Evolutionary conservation across 2,329 filamentous ascomycete genomes (phyloP).

Genomic region (Lecanoromycetidae sp.): DNA sequence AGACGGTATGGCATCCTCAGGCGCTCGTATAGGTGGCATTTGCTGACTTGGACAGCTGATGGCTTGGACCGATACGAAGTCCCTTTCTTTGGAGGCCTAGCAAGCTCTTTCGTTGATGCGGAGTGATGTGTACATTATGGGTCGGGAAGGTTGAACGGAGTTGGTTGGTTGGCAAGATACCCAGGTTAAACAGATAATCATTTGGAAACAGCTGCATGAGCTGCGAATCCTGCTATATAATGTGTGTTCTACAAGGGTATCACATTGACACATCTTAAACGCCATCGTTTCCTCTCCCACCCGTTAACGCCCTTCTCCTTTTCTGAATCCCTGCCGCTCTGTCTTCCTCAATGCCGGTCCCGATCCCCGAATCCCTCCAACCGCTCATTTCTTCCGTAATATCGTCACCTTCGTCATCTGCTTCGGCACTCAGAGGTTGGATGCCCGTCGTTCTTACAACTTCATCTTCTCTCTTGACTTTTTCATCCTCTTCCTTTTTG

Average conservation of each 20-base stretch:
- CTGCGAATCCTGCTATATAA: not conserved
- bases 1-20: conserved; percentile 49
- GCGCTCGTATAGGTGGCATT: not conserved
- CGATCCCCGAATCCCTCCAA: conserved; percentile 39
- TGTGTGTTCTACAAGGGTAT: not conserved
- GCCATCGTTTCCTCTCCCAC: conserved; percentile 10
- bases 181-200: not conserved
- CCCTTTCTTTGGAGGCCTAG: conserved; percentile 72
- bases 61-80: conserved; percentile 64
- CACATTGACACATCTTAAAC: not conserved
- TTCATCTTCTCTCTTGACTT: conserved; percentile 22
- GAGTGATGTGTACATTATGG: conserved; percentile 41
- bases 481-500: conserved; percentile 21
- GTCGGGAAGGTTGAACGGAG: not conserved
- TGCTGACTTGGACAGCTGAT: conserved; percentile 37
- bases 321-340: conserved; percentile 14
- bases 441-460: conserved; percentile 17
- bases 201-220: not conserved
- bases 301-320: conserved; percentile 15
- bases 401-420: conserved; percentile 17
- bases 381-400: conserved; percentile 18
- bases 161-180: conserved; percentile 1
- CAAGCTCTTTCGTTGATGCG: conserved; percentile 82
- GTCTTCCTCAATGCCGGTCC: conserved; percentile 37
- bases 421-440: conserved; percentile 19